Conservation (phyloP, 768 basidiomycete genomes). For the Naganishia randhawae region DNA sequence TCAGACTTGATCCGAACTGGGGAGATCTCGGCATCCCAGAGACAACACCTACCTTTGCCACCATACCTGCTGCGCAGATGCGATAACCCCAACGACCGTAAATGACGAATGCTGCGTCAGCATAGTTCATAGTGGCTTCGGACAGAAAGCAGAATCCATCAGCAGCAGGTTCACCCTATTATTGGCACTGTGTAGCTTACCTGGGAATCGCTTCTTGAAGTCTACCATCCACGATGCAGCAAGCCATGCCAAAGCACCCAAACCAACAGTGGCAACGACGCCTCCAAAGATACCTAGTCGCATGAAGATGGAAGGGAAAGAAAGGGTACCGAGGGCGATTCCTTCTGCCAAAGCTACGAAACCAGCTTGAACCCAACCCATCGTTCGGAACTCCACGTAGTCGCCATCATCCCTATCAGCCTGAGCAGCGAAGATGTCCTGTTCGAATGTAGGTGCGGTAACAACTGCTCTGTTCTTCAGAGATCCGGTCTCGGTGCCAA, state of each 20-base stretch:
- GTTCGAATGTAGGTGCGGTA: conserved; percentile 16
- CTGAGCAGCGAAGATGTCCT: conserved; percentile 20
- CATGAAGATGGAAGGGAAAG: conserved; percentile 38
- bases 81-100: conserved; percentile 34
- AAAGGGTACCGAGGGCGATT: conserved; percentile 37
- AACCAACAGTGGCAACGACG: conserved; percentile 32
- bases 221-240: conserved; percentile 39
- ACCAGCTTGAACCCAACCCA: conserved; percentile 39
- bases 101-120: conserved; percentile 35
- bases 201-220: conserved; percentile 38
- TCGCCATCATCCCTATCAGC: conserved; percentile 31
- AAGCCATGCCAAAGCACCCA: conserved; percentile 35
- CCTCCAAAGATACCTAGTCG: conserved; percentile 38
- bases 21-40: not conserved
- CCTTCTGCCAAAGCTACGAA: conserved; percentile 37
- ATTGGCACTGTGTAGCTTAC: conserved; percentile 15
- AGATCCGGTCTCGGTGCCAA: not conserved
- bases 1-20: not conserved
- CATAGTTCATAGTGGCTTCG: conserved; percentile 30
- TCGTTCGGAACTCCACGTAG: conserved; percentile 37
- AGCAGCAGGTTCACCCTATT: too few species aligned
- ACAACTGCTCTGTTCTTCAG: conserved; percentile 14
- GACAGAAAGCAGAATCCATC: not conserved
- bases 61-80: conserved; percentile 33
- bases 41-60: conserved; percentile 32